Evolutionary conservation across 441 rosid genomes (phyloP), one percentile per base, ranked within the genome.

Genomic region (Pelargonium myrrhifolium): DNA sequence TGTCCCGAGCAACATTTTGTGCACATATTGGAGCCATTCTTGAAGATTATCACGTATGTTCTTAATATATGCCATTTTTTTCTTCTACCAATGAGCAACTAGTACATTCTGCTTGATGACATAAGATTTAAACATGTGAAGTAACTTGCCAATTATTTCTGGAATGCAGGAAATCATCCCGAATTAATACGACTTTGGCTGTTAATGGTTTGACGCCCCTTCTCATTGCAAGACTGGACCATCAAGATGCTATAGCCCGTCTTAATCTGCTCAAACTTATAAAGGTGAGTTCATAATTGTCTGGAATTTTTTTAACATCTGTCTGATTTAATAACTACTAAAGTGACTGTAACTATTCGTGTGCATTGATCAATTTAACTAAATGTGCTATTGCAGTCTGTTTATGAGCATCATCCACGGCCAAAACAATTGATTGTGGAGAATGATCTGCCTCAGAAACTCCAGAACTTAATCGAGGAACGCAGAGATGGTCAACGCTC

Each of bases 371-470:
- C n/a, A n/a, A n/a, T n/a, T n/a, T n/a, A n/a, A n/a, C n/a, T n/a
- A n/a, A n/a, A n/a, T n/a, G 20, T 58, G 11, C 58, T 67, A 35
- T 75, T 74, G 65, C 81, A 94, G 98, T 92, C 96, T 74, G 99
- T 94, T n/a, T 94, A 94, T 22, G 99, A 94, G 88, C 96, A 91
- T 78, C 97, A 94, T 71, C 99, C 97, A 7, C 85, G 90, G 62
- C 99, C 99, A 24, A 94, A 94, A 76, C 98, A 94, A 77, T 76
- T 94, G 84, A 94, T 94, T 0, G 94, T 94, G 77, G 99, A 94
- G 88, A 94, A 94, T 60, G 84, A 94, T 76, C 83, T 94, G 22
- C 99, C 98, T 12, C 89, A 82, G 68, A 89, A 89, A 65, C 88
- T 94, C 64, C 78, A 88, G 81, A 92, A 89, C 75, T 73, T 94